Evolutionary conservation across 805 yeast species (phyloP).

Genomic region (Saturnispora dispora): DNA sequence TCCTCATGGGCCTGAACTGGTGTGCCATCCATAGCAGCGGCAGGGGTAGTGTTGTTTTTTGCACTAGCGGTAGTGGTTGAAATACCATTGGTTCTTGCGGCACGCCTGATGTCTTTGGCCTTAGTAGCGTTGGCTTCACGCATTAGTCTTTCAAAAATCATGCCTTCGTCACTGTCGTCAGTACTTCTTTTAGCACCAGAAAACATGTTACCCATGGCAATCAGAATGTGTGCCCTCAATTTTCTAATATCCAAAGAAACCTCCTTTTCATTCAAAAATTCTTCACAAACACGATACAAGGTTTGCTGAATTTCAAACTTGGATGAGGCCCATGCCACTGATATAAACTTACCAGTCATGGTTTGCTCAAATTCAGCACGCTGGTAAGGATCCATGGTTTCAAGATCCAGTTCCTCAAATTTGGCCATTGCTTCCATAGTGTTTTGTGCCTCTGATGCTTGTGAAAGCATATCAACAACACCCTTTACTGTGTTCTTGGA

Average conservation of each 20-base stretch:
- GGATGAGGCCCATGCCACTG: constrained; percentile 82
- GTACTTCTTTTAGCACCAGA: constrained; percentile 49
- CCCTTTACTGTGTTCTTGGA: constrained; percentile 67
- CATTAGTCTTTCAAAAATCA: constrained; percentile 53
- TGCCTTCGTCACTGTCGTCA: constrained; percentile 63
- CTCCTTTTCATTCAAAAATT: constrained; percentile 48
- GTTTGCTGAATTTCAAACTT: constrained; percentile 71
- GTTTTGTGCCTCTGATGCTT: constrained; percentile 71
- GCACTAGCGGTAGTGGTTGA: background rate
- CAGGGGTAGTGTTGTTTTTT: background rate
- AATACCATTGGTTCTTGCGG: constrained; percentile 7
- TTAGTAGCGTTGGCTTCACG: constrained; percentile 26
- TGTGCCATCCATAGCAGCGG: background rate
- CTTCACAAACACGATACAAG: constrained; percentile 61
- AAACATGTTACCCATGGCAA: constrained; percentile 57
- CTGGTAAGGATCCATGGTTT: constrained; percentile 35
- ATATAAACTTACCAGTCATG: constrained; percentile 68
- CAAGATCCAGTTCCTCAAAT: constrained; percentile 40
- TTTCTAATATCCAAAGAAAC: constrained; percentile 38
- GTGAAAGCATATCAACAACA: constrained; percentile 58
- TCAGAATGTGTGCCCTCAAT: constrained; percentile 55
- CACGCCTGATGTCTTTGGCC: constrained; percentile 23
- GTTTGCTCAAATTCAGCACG: constrained; percentile 62
- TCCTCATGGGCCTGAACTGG: background rate
- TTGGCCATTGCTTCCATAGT: constrained; percentile 67